Evolutionary conservation across 1,284 basidiomycete genomes (phyloP).

Genomic region (Rhodotorula sp.): DNA sequence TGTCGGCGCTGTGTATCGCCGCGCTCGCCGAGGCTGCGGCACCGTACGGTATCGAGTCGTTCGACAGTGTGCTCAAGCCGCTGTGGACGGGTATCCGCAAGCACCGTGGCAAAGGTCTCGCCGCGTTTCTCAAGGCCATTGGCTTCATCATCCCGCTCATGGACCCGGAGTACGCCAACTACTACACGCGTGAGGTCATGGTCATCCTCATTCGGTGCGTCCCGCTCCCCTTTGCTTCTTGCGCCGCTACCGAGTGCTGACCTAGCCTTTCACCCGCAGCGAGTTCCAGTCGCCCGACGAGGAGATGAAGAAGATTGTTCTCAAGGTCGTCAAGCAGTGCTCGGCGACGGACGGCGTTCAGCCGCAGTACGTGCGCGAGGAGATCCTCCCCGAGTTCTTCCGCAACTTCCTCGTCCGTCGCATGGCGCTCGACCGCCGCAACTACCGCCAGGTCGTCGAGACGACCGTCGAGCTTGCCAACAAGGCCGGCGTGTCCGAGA

Average conservation of each 20-base stretch:
- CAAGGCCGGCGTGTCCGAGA: conserved; percentile 93
- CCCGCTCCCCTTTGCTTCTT: too few species aligned
- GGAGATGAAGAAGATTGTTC: conserved; percentile 99
- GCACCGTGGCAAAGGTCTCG: conserved; percentile 95
- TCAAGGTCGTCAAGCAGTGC: conserved; percentile 99
- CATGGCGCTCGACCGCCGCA: conserved; percentile 95
- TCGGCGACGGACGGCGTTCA: conserved; percentile 96
- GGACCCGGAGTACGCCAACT: conserved; percentile 98
- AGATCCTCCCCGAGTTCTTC: conserved; percentile 99
- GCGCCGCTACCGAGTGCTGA: not conserved
- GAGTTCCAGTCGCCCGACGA: conserved; percentile 99
- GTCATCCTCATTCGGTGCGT: conserved; percentile 84
- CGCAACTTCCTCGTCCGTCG: conserved; percentile 83
- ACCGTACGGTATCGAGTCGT: conserved; percentile 99
- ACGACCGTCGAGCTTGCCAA: conserved; percentile 97
- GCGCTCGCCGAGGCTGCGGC: conserved; percentile 96
- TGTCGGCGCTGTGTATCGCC: conserved; percentile 96
- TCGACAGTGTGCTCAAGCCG: conserved; percentile 96
- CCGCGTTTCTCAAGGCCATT: conserved; percentile 97
- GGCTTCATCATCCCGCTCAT: conserved; percentile 99
- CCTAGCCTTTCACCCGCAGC: not conserved
- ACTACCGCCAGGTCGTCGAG: conserved; percentile 96
- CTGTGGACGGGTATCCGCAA: conserved; percentile 97
- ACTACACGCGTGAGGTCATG: conserved; percentile 96
- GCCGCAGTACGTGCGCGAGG: conserved; percentile 88